Conservation (phyloP, 805 yeast genomes). For the Kodamaea fukazawae region DNA sequence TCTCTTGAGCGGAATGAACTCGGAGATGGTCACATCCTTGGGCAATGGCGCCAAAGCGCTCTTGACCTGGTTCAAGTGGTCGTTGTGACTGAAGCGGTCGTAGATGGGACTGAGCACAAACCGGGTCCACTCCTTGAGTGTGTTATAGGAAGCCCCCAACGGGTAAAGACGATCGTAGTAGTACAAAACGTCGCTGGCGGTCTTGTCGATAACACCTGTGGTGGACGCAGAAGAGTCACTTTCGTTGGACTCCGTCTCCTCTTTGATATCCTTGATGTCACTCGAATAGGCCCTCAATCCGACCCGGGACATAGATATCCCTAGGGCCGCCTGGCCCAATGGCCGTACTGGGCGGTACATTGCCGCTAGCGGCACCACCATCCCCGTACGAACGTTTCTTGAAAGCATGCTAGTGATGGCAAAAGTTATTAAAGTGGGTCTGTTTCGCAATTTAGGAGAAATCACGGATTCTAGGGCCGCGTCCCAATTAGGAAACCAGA, state of each 20-base stretch:
- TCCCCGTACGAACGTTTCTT: too few relatives aligned
- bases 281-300: constrained; percentile 14
- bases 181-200: constrained; percentile 29
- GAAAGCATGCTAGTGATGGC: too few relatives aligned
- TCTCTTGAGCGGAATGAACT: constrained; percentile 65
- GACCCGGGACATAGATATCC: not conserved
- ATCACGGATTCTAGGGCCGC: not conserved
- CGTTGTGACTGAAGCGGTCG: constrained; percentile 13
- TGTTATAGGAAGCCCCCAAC: constrained; percentile 22
- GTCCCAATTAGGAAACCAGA: constrained; percentile 4
- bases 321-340: too few relatives aligned
- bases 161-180: constrained; percentile 40
- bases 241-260: constrained; percentile 28
- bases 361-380: too few relatives aligned
- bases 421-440: too few relatives aligned
- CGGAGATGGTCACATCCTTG: constrained; percentile 41
- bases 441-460: too few relatives aligned
- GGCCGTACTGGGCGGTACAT: too few relatives aligned
- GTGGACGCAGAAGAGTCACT: constrained; percentile 31
- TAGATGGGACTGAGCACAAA: constrained; percentile 17
- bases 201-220: constrained; percentile 42
- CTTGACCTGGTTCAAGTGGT: constrained; percentile 19
- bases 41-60: constrained; percentile 29
- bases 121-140: constrained; percentile 21
- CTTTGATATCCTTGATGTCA: constrained; percentile 32